phyloP scores from a whole-genome alignment of 768 basidiomycete genomes.

The Serendipita vermifera region DNA sequence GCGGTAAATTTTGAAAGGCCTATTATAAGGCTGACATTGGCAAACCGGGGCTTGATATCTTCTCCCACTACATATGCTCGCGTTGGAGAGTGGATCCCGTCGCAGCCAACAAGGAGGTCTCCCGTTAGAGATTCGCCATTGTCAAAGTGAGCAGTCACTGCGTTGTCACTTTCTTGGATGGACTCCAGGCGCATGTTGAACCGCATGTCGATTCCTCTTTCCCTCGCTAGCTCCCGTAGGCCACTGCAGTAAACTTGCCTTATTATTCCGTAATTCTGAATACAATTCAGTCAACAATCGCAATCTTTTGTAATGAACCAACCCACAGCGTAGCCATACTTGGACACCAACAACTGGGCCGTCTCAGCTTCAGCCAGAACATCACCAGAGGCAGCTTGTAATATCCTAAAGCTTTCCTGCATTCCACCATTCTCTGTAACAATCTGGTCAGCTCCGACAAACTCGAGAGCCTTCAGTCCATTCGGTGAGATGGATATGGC shows the following conservation, averaged over 20 bases:
- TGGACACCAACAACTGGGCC: background rate
- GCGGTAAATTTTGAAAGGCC: background rate
- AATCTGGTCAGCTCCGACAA: background rate
- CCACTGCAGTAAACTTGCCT: background rate
- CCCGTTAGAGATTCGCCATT: conserved; percentile 27
- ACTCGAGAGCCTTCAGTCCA: conserved; percentile 1
- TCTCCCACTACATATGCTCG: conserved; percentile 28
- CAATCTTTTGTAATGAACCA: background rate
- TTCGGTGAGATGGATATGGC: background rate
- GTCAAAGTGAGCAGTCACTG: conserved; percentile 25
- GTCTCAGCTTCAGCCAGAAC: background rate
- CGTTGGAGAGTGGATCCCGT: conserved; percentile 33
- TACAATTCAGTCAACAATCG: background rate
- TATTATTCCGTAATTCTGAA: background rate
- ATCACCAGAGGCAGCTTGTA: background rate
- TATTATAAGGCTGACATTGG: conserved; percentile 29
- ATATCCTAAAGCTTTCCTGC: background rate
- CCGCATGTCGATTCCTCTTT: background rate
- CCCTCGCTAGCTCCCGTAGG: background rate
- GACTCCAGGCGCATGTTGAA: conserved; percentile 16
- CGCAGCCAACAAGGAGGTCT: conserved; percentile 32
- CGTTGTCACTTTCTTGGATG: conserved; percentile 22
- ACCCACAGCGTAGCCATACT: background rate
- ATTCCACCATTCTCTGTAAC: background rate
- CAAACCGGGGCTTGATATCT: conserved; percentile 24